phyloP scores from a whole-genome alignment of 805 yeast genomes.

The Starmerella gropengiesseri region DNA sequence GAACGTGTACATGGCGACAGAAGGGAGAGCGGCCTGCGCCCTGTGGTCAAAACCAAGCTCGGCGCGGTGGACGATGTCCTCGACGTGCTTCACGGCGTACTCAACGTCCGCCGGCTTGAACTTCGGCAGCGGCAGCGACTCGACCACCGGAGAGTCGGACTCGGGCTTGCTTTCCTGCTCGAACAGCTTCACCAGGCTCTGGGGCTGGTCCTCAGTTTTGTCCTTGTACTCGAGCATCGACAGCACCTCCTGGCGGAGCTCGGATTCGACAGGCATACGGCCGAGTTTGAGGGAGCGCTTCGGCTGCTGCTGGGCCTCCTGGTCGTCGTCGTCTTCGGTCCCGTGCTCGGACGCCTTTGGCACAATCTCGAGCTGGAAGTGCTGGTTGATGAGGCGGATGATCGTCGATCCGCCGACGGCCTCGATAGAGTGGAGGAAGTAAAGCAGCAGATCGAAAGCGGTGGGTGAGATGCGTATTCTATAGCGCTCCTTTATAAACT shows the following conservation, averaged over 20 bases:
- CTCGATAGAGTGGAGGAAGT: conserved; percentile 84
- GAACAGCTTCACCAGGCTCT: conserved; percentile 48
- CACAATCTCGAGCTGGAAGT: conserved; percentile 38
- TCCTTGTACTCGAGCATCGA: conserved; percentile 74
- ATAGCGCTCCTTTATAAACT: conserved; percentile 64
- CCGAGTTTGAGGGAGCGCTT: conserved; percentile 56
- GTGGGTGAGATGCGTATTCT: conserved; percentile 68
- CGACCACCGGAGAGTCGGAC: conserved; percentile 53
- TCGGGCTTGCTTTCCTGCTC: conserved; percentile 38
- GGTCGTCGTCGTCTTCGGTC: conserved; percentile 17
- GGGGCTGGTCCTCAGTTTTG: conserved; percentile 27
- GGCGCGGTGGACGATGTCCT: conserved; percentile 70
- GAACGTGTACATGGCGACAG: conserved; percentile 95
- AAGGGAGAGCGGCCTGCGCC: conserved; percentile 69
- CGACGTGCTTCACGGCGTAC: conserved; percentile 64
- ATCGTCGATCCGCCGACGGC: conserved; percentile 82
- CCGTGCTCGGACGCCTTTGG: conserved; percentile 16
- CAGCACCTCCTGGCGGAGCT: conserved; percentile 71
- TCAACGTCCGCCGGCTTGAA: conserved; percentile 71
- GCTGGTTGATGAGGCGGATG: conserved; percentile 76
- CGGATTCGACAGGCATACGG: conserved; percentile 74
- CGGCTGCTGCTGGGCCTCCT: conserved; percentile 13
- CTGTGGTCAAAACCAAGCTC: conserved; percentile 37
- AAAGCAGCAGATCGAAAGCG: conserved; percentile 68
- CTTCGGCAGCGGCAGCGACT: conserved; percentile 72